Percentiles rank a stretch among this genome's conserved stretches.
phyloP scores from a whole-genome alignment of 257 asterid genomes.

The Gardenia jasminoides region DNA sequence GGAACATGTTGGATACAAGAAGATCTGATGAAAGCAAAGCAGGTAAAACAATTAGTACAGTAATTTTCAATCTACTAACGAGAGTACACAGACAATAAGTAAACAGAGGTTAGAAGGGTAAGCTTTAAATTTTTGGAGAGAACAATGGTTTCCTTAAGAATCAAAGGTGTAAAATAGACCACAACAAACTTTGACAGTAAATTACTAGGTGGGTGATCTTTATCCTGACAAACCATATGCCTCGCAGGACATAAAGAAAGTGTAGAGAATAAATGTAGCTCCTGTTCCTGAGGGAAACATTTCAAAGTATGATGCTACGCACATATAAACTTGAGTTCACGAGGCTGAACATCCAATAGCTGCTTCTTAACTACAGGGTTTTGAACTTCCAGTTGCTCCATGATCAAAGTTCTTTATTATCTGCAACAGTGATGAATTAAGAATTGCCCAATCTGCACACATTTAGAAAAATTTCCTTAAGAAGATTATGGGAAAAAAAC shows the following conservation, averaged over 20 bases:
- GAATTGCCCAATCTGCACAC: neutral
- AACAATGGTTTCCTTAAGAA: too few species aligned
- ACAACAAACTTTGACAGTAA: neutral
- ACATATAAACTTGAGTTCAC: slow-evolving; percentile 74
- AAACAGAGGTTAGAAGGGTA: too few species aligned
- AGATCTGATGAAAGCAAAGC: neutral
- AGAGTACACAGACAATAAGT: neutral
- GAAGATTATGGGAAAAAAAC: neutral
- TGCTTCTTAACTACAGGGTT: slow-evolving; percentile 55
- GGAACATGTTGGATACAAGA: neutral
- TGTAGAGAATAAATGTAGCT: neutral
- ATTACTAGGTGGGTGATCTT: neutral
- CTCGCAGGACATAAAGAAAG: neutral
- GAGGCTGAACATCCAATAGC: slow-evolving; percentile 74
- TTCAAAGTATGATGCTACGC: slow-evolving; percentile 24
- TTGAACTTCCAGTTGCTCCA: slow-evolving; percentile 61
- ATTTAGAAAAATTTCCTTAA: neutral
- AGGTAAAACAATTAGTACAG: neutral
- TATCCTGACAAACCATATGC: neutral
- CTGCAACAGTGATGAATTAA: slow-evolving; percentile 31
- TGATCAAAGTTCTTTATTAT: slow-evolving; percentile 41
- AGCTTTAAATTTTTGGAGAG: neutral
- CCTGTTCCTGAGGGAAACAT: neutral
- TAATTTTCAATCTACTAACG: neutral
- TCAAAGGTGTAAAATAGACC: neutral